Percentiles rank a stretch among this genome's conserved stretches.
These are phyloP conservation scores for Globisporangium cystogenes DNA, from an alignment of 352 stramenopile species.

Conservation along the genomic window DNA sequence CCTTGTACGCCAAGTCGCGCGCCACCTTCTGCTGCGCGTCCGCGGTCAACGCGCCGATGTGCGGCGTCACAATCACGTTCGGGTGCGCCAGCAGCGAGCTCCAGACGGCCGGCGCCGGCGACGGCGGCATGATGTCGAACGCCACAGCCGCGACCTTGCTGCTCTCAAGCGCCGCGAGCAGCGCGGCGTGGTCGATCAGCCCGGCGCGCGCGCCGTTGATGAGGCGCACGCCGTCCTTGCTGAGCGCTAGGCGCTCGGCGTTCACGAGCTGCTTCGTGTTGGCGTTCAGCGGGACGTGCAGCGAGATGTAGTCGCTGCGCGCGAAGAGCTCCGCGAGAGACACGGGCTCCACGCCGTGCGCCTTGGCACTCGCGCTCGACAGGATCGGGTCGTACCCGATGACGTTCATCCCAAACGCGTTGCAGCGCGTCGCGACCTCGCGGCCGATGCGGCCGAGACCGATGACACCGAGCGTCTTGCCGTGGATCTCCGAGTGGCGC, in stretches of 20 bases:
- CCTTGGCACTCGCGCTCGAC: conserved; percentile 76
- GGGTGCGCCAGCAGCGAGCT: conserved; percentile 80
- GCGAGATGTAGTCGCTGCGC: conserved; percentile 93
- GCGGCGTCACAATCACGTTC: conserved; percentile 91
- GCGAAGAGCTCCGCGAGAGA: conserved; percentile 83
- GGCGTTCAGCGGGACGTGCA: conserved; percentile 96
- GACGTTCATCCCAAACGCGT: conserved; percentile 92
- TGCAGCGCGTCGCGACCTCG: conserved; percentile 90
- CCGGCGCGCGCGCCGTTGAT: conserved; percentile 94
- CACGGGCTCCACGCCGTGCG: conserved; percentile 81
- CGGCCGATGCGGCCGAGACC: conserved; percentile 93
- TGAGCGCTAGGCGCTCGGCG: conserved; percentile 64
- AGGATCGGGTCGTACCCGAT: conserved; percentile 93
- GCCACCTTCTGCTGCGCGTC: conserved; percentile 94
- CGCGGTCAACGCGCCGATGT: conserved; percentile 93
- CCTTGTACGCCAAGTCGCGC: conserved; percentile 86
- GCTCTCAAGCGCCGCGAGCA: conserved; percentile 84
- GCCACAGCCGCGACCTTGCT: conserved; percentile 72
- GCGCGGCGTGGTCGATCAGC: conserved; percentile 90
- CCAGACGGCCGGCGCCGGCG: conserved; percentile 42
- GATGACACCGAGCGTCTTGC: conserved; percentile 94
- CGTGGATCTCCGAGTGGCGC: conserved; percentile 70
- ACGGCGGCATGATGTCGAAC: conserved; percentile 68
- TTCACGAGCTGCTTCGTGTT: conserved; percentile 91
- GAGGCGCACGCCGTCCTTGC: conserved; percentile 91